Evolutionary conservation across 768 basidiomycete species (phyloP).

Genomic region (Astraeus odoratus): DNA sequence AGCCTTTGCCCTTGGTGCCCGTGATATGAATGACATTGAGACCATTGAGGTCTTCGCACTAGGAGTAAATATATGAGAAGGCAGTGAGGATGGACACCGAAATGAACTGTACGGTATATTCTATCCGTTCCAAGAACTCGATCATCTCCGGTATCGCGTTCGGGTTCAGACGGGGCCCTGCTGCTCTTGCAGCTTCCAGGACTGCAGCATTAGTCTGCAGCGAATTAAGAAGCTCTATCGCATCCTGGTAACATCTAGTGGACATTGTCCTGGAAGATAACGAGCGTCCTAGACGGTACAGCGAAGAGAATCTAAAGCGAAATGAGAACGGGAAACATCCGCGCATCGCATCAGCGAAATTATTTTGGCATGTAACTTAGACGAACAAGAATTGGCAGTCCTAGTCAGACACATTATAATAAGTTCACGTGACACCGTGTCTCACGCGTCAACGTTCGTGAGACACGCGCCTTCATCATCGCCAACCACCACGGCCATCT

Average conservation of each 20-base stretch:
- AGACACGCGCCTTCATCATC: not conserved
- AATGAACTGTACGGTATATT: constrained; percentile 60
- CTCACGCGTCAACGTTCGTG: not conserved
- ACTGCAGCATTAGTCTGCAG: constrained; percentile 93
- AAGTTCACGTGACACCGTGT: not conserved
- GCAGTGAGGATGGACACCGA: not conserved
- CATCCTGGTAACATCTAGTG: constrained; percentile 54
- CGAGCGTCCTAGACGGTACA: constrained; percentile 2
- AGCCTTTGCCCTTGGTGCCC: constrained; percentile 98
- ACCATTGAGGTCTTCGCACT: constrained; percentile 79
- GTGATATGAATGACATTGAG: constrained; percentile 95
- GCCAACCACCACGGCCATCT: not conserved
- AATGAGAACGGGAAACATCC: constrained; percentile 5
- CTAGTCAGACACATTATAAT: not conserved
- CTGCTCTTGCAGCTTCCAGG: constrained; percentile 74
- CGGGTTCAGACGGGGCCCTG: constrained; percentile 49
- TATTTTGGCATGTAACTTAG: not conserved
- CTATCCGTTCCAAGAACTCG: constrained; percentile 82
- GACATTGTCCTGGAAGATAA: constrained; percentile 42
- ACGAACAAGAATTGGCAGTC: not conserved
- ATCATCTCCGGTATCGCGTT: constrained; percentile 84
- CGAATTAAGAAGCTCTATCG: constrained; percentile 66
- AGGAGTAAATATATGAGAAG: constrained; percentile 10
- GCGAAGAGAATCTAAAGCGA: constrained; percentile 4
- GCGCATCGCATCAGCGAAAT: constrained; percentile 10